These are phyloP conservation scores for Dipodascus albidus DNA, from an alignment of 805 yeast genomes.

Conservation along the genomic window DNA sequence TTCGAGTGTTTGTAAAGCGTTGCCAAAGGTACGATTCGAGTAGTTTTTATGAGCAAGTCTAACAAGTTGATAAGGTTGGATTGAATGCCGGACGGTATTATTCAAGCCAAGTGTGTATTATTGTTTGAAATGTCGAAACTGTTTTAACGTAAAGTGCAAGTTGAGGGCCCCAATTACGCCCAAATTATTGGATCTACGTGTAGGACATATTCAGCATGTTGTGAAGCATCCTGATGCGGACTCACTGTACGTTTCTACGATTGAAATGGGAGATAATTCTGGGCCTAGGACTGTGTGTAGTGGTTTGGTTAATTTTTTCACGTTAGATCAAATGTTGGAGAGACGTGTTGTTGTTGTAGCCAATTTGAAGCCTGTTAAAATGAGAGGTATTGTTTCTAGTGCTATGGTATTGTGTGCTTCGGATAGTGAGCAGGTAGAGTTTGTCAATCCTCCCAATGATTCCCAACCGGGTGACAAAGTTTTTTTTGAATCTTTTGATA, in stretches of 20 bases:
- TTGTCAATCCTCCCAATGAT: conserved; percentile 88
- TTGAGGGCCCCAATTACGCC: conserved; percentile 60
- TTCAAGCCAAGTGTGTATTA: too few species aligned
- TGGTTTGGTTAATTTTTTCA: conserved; percentile 81
- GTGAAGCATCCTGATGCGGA: conserved; percentile 97
- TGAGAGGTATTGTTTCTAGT: conserved; percentile 92
- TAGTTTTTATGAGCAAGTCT: too few species aligned
- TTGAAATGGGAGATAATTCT: conserved; percentile 86
- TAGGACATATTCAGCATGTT: conserved; percentile 95
- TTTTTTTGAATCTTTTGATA: conserved; percentile 85
- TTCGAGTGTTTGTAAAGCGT: too few species aligned
- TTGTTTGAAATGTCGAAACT: too few species aligned
- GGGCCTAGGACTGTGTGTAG: conserved; percentile 98
- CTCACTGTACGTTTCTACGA: conserved; percentile 89
- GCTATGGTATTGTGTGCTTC: conserved; percentile 95
- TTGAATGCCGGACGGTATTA: too few species aligned
- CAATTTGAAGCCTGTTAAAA: conserved; percentile 92
- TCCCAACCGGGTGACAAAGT: conserved; percentile 93
- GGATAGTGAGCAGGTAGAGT: conserved; percentile 63
- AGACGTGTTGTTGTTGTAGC: conserved; percentile 86
- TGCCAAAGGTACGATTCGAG: too few species aligned
- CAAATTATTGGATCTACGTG: conserved; percentile 80
- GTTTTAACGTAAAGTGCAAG: too few species aligned
- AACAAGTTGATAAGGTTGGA: too few species aligned
- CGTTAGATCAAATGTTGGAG: conserved; percentile 92